Evolutionary conservation across 495 filamentous ascomycete genomes (phyloP), one percentile per base, ranked within the genome.

Genomic region (Poronia punctata): DNA sequence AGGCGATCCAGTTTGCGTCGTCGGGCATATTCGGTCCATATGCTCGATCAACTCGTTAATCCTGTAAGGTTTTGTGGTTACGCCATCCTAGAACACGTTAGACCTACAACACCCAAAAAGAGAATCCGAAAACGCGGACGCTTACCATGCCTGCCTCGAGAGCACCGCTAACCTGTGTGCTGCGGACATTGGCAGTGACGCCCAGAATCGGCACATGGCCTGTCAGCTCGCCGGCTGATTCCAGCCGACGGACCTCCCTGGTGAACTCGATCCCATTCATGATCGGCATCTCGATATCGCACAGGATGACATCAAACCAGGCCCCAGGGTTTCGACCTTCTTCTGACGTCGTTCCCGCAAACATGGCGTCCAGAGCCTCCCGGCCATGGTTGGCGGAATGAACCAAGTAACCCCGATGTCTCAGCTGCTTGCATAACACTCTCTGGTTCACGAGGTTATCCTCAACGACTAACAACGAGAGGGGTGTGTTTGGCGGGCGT

Each of bases 241-340:
- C 80, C 36, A 82, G 61, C 48, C 75, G 67, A 3, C 86, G 72
- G 38, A 93, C 86, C 31, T 68, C 67, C 23, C 65, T 60, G 12
- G 83, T 80, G 41, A 83, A 83, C 14, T 76, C 76, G 17, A 82
- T 72, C 7, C 86, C 86, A 54, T 89, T 80, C 78, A 88, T 87
- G 10, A 88, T 62, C 0, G 86, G 86, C 86, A 90, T 90, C 52
- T 88, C 84, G 35, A 86, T 79, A 50, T 90, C 86, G 82, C 87
- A 87, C 3, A 88, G 63, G 14, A 88, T 72, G 17, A 84, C 71
- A 15, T 52, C 74, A 7, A 86, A 58, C 1, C 43, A 4, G 54
- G 48, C 15, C 58, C 57, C 8, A 29, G 31, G 14, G 28, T 16
- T 9, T 26, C 24, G 16, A 38, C 31, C 20, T 33, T 67, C 52